phyloP scores from a whole-genome alignment of 2,329 filamentous ascomycete genomes.

The Claviceps pusilla region DNA sequence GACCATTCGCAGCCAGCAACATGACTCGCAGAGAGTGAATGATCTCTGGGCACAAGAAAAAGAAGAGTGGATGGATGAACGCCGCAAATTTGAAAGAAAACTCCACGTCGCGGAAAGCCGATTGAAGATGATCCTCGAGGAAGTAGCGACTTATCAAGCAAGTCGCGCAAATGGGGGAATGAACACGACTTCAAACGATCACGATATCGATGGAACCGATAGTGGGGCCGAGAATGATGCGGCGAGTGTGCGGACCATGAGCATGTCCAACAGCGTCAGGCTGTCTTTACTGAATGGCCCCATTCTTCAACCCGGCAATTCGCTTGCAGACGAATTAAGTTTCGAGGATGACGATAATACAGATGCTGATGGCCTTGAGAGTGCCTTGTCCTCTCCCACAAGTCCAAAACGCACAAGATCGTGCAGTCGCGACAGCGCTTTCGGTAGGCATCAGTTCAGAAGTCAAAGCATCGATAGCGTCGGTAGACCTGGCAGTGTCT shows the following conservation, averaged over 20 bases:
- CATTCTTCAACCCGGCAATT: conserved; percentile 50
- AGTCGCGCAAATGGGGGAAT: conserved; percentile 30
- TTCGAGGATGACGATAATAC: conserved; percentile 63
- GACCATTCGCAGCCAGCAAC: conserved; percentile 63
- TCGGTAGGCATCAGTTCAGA: conserved; percentile 33
- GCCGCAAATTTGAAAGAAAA: conserved; percentile 66
- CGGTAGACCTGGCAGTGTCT: conserved; percentile 38
- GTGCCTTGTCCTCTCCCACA: conserved; percentile 34
- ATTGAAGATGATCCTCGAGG: conserved; percentile 69
- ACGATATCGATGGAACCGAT: conserved; percentile 48
- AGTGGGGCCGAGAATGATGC: conserved; percentile 51
- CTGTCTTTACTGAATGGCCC: conserved; percentile 52
- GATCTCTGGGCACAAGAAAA: conserved; percentile 73
- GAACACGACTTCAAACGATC: conserved; percentile 17
- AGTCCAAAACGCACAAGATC: conserved; percentile 35
- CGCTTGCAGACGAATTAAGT: conserved; percentile 79
- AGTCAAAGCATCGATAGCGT: conserved; percentile 46
- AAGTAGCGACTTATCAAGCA: conserved; percentile 59
- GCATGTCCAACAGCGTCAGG: conserved; percentile 56
- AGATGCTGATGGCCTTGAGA: conserved; percentile 55
- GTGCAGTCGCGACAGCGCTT: conserved; percentile 41
- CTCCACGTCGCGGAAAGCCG: conserved; percentile 82
- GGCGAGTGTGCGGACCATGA: conserved; percentile 56
- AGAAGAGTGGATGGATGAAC: conserved; percentile 71
- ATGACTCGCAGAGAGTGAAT: conserved; percentile 66